Percentiles rank a stretch among this genome's conserved stretches.
Evolutionary conservation across 2,329 filamentous ascomycete species (phyloP).

Genomic region (Fusarium aywerte): DNA sequence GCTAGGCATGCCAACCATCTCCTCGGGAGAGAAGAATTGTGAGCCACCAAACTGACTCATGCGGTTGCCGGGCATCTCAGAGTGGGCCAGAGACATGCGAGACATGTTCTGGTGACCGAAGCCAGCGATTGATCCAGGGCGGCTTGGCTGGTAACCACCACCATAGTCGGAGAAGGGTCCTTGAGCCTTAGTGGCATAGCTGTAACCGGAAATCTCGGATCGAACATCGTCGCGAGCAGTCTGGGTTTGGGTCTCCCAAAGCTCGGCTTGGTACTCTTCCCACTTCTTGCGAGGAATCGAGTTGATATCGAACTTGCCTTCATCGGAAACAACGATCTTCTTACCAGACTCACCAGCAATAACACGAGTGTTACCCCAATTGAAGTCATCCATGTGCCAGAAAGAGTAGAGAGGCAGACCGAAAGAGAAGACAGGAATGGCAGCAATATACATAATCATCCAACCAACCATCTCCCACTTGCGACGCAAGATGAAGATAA

Average conservation of each 20-base stretch:
- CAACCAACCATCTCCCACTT: constrained; percentile 99
- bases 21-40: constrained; percentile 70
- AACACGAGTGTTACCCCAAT: constrained; percentile 98
- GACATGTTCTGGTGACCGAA: constrained; percentile 61
- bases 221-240: constrained; percentile 82
- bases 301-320: constrained; percentile 95
- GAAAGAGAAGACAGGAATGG: constrained; percentile 91
- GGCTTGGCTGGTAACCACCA: constrained; percentile 68
- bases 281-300: constrained; percentile 98
- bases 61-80: constrained; percentile 70
- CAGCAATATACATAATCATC: constrained; percentile 96
- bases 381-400: constrained; percentile 99
- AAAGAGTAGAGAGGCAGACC: constrained; percentile 93
- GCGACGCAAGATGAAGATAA: constrained; percentile 95
- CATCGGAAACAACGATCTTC: constrained; percentile 92
- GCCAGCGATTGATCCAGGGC: constrained; percentile 66
- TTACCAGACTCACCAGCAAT: constrained; percentile 93
- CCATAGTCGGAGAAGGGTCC: constrained; percentile 76
- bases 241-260: constrained; percentile 95
- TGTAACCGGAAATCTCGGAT: constrained; percentile 92
- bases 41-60: constrained; percentile 71
- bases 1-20: constrained; percentile 80
- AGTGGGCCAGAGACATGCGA: constrained; percentile 83
- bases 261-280: constrained; percentile 98
- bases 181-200: constrained; percentile 87